A percentile compares a stretch with the other conserved stretches of the same genome.
Evolutionary conservation across 129 eudicot species (phyloP).

Genomic region (Tagetes erecta): DNA sequence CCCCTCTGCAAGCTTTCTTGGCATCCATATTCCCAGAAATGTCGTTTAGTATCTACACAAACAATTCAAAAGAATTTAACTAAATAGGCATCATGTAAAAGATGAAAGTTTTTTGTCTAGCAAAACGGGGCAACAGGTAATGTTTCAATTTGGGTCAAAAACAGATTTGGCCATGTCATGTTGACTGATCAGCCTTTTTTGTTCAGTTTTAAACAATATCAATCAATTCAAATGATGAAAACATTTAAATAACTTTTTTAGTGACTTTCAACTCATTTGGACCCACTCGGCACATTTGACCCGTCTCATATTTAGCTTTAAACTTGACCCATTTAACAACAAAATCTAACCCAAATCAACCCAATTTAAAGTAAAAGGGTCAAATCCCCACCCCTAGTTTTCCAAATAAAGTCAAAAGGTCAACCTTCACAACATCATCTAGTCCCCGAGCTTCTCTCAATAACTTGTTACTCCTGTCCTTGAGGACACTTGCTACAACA

Average conservation of each 20-base stretch:
- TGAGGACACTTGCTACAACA: conserved; percentile 88
- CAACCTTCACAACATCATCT: conserved; percentile 94
- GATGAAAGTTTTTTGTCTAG: neutral
- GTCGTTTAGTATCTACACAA: conserved; percentile 82
- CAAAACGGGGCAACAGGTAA: neutral
- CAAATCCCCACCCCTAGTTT: neutral
- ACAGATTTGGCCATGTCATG: neutral
- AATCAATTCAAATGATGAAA: neutral
- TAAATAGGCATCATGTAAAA: neutral
- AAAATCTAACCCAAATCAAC: neutral
- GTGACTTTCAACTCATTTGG: neutral
- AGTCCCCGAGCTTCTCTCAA: conserved; percentile 90
- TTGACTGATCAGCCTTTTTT: neutral
- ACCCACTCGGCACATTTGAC: neutral
- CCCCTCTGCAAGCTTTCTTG: conserved; percentile 75
- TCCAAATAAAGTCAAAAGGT: conserved; percentile 17
- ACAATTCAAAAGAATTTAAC: neutral
- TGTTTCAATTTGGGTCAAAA: neutral
- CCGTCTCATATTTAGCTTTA: neutral
- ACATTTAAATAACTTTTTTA: neutral
- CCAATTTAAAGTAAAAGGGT: neutral
- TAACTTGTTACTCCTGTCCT: conserved; percentile 78
- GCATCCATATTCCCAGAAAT: conserved; percentile 84
- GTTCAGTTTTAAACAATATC: neutral
- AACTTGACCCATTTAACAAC: neutral